phyloP scores from a whole-genome alignment of 2,329 filamentous ascomycete genomes.

The Dothiorella sarmentorum region DNA sequence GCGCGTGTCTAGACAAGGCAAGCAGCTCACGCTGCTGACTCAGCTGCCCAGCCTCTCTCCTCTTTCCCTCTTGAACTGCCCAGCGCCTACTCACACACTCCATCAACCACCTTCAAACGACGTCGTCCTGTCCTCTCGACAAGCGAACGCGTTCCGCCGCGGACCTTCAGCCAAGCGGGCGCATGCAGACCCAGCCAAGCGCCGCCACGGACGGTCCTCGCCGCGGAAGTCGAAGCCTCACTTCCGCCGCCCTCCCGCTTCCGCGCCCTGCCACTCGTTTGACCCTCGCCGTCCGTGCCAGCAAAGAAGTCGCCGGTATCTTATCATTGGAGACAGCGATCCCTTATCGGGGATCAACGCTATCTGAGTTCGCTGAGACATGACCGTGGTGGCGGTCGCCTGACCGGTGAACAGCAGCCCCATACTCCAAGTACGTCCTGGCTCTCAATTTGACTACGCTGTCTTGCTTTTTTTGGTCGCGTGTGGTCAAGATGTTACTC shows the following conservation, averaged over 20 bases:
- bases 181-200: neutral
- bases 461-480: neutral
- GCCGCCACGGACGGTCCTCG: neutral
- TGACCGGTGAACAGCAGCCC: neutral
- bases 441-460: neutral
- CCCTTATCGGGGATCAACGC: neutral
- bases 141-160: neutral
- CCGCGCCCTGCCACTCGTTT: neutral
- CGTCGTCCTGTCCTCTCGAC: neutral
- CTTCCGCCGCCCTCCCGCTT: conserved; percentile 7
- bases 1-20: neutral
- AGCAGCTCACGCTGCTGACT: neutral
- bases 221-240: neutral
- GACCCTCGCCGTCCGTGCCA: neutral
- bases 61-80: neutral
- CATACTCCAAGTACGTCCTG: neutral
- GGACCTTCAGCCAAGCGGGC: neutral
- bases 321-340: neutral
- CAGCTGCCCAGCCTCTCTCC: neutral
- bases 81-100: neutral
- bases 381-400: neutral
- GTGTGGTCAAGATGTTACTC: neutral
- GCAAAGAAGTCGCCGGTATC: neutral
- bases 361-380: neutral
- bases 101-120: neutral